A percentile compares a stretch with the other conserved stretches of the same genome.
Conservation (phyloP, 2,329 filamentous ascomycete genomes). For the Xylariaceae sp. region DNA sequence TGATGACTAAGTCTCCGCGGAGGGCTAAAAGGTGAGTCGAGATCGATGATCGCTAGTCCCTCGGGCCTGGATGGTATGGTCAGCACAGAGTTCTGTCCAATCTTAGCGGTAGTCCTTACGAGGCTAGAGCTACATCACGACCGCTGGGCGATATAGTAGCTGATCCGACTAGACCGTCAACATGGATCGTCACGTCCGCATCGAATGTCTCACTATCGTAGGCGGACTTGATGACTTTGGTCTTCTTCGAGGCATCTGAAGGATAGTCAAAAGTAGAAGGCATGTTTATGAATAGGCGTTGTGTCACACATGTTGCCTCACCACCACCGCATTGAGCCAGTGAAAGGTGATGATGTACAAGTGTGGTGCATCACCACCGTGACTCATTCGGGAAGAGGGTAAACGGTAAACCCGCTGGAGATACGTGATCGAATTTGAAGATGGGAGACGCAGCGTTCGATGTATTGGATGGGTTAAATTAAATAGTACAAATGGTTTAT, state of each 20-base stretch:
- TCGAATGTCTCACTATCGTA: slow-evolving; percentile 87
- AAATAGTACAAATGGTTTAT: too few relatives aligned
- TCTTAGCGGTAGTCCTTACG: slow-evolving; percentile 40
- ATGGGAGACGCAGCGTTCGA: too few relatives aligned
- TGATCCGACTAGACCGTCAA: slow-evolving; percentile 77
- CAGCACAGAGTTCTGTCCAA: slow-evolving; percentile 7
- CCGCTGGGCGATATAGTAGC: slow-evolving; percentile 90
- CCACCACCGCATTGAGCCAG: slow-evolving; percentile 6
- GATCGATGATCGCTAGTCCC: slow-evolving; percentile 83
- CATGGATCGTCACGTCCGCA: slow-evolving; percentile 74
- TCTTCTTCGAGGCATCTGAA: slow-evolving; percentile 46
- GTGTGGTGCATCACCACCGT: slow-evolving; percentile 2
- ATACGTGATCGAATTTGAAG: too few relatives aligned
- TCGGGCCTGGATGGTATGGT: slow-evolving; percentile 52
- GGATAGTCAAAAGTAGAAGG: slow-evolving; percentile 42
- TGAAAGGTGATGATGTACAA: not conserved
- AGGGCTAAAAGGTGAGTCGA: slow-evolving; percentile 82
- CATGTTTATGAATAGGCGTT: slow-evolving; percentile 34
- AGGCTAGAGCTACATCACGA: slow-evolving; percentile 83
- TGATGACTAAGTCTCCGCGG: slow-evolving; percentile 77
- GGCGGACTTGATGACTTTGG: slow-evolving; percentile 58
- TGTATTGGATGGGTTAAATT: too few relatives aligned
- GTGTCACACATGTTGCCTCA: slow-evolving; percentile 12
- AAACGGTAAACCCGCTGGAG: too few relatives aligned
- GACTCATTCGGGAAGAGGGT: slow-evolving; percentile 1